These are phyloP conservation scores for Eremothecium cymbalariae DNA, from an alignment of 1,139 yeast genomes.

Conservation along the genomic window DNA sequence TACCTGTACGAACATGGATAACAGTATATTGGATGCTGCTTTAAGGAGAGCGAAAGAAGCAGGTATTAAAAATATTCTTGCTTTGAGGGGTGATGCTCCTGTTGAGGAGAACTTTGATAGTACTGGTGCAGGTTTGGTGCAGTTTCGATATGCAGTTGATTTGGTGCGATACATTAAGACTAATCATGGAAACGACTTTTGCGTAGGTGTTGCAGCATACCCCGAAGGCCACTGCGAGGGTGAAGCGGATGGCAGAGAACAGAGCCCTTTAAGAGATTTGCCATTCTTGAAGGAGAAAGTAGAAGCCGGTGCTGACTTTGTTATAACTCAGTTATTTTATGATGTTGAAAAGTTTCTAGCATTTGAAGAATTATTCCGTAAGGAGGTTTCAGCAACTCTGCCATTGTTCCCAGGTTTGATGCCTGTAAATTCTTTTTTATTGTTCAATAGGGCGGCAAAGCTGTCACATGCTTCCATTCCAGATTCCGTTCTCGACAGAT, in stretches of 20 bases:
- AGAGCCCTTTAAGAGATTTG: slow-evolving; percentile 55
- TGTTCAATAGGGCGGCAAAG: slow-evolving; percentile 82
- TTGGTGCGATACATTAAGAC: slow-evolving; percentile 67
- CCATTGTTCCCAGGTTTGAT: slow-evolving; percentile 84
- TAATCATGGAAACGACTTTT: slow-evolving; percentile 65
- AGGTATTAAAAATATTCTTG: slow-evolving; percentile 82
- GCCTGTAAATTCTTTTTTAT: slow-evolving; percentile 89
- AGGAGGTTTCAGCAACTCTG: slow-evolving; percentile 38
- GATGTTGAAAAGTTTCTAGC: slow-evolving; percentile 49
- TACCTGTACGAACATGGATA: slow-evolving; percentile 91
- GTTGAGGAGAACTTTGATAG: slow-evolving; percentile 32
- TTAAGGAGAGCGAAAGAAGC: slow-evolving; percentile 58
- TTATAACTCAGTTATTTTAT: slow-evolving; percentile 80
- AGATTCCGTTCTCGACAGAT: slow-evolving; percentile 38
- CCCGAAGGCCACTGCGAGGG: slow-evolving; percentile 86
- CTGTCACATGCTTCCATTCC: slow-evolving; percentile 89
- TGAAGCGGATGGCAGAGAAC: slow-evolving; percentile 62
- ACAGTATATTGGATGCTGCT: slow-evolving; percentile 68
- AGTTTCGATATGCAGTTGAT: slow-evolving; percentile 71
- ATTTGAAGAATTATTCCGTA: slow-evolving; percentile 39
- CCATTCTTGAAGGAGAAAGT: slow-evolving; percentile 75
- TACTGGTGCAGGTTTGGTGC: slow-evolving; percentile 34
- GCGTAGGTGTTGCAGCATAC: slow-evolving; percentile 89
- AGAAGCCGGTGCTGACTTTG: slow-evolving; percentile 90
- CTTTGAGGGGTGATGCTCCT: slow-evolving; percentile 96